A percentile compares a stretch with the other conserved stretches of the same genome.
These are phyloP conservation scores for Sisymbrium altissimum DNA, from an alignment of 345 rosid genomes.

Conservation along the genomic window DNA sequence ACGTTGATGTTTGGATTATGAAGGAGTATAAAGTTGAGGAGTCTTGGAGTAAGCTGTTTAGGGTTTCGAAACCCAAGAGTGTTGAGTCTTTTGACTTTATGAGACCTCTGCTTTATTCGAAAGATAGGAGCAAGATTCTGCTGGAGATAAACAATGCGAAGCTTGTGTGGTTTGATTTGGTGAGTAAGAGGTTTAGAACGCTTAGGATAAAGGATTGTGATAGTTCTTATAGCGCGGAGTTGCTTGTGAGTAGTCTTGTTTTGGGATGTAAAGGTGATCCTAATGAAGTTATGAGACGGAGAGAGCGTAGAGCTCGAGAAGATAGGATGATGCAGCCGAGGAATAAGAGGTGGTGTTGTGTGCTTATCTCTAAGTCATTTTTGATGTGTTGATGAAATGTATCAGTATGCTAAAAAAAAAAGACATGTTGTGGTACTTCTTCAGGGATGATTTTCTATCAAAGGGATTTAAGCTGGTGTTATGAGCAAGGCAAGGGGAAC, in stretches of 20 bases:
- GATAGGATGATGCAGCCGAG: slow-evolving; percentile 2
- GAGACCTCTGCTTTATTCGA: slow-evolving; percentile 47
- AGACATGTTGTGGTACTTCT: not conserved
- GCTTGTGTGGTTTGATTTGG: slow-evolving; percentile 53
- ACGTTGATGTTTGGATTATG: slow-evolving; percentile 63
- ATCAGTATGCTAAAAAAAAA: not conserved
- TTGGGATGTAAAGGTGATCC: slow-evolving; percentile 31
- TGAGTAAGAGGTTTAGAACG: slow-evolving; percentile 27
- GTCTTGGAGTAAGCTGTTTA: slow-evolving; percentile 52
- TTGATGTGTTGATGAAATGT: not conserved
- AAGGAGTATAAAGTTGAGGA: slow-evolving; percentile 43
- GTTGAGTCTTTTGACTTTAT: slow-evolving; percentile 30
- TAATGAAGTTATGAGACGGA: slow-evolving; percentile 12
- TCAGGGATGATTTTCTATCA: slow-evolving; percentile 62
- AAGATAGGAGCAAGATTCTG: slow-evolving; percentile 40
- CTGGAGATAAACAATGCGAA: slow-evolving; percentile 41
- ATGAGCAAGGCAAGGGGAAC: slow-evolving; percentile 19
- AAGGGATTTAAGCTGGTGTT: slow-evolving; percentile 60
- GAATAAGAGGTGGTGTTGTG: slow-evolving; percentile 45
- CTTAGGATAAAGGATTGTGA: slow-evolving; percentile 36
- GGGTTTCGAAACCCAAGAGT: slow-evolving; percentile 22
- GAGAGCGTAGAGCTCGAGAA: slow-evolving; percentile 18
- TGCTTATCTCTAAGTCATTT: slow-evolving; percentile 1
- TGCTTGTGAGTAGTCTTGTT: slow-evolving; percentile 51
- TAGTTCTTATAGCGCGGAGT: slow-evolving; percentile 24